Evolutionary conservation across 139 green algal genomes (phyloP), one percentile per base, ranked within the genome.

Genomic region (Micractinium conductrix): DNA sequence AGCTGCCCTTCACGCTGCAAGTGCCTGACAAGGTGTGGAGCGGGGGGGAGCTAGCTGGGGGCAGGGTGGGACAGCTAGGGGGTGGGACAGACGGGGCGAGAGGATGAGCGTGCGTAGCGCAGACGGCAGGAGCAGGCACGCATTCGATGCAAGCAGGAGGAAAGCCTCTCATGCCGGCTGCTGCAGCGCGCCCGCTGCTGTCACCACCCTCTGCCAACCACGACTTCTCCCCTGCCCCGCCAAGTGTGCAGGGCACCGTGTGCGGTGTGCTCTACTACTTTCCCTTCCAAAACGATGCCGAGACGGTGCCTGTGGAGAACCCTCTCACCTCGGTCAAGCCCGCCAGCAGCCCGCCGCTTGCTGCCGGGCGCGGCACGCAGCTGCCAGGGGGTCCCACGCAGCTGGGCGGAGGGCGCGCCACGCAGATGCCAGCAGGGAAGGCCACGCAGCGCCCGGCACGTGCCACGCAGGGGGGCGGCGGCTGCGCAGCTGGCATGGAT

Each of bases 201-300:
- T n/a, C n/a, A n/a, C n/a, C n/a, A n/a, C n/a, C n/a, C 33, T 21
- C 10, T 30, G 53, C 53, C 24, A 22, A 5, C 53, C 53, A 21
- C 26, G 53, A 19, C 53, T 62, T 19, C 19, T 22, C n/a, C 10
- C 14, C 33, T 72, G 2, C 65, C 14, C 65, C 65, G 17, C 9
- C n/a, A n/a, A n/a, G 19, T 62, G 53, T 16, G 62, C 85, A 93
- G 69, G 93, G 94, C 28, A 83, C 35, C 21, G 94, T 96, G 10
- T 85, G 90, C 26, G 94, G 92, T 9, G 89, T 95, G 48, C 84
- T 97, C 35, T 95, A 89, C 86, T 97, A 96, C 88, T 97, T 95
- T 55, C 94, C 94, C 8, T 95, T 84, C 71, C 72, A 91, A 45
- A 81, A 93, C 70, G 94, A 90, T 63, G 12, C 42, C 16, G 94